Evolutionary conservation across 805 yeast species (phyloP).

Genomic region (Vanderwaltozyma polyspora): DNA sequence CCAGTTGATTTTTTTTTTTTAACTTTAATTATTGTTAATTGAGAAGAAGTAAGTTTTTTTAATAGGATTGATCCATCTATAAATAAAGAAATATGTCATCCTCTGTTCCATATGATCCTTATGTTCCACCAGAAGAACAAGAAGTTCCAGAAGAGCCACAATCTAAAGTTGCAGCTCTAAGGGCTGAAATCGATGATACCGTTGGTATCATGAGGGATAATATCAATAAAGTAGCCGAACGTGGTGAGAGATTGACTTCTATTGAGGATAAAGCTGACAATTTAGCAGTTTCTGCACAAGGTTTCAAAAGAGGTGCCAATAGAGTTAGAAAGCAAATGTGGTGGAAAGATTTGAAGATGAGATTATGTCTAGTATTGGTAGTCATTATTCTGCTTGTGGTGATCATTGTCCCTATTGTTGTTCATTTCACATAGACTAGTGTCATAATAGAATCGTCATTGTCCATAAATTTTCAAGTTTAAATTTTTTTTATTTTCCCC

Average conservation of each 20-base stretch:
- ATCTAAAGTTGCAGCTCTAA: slow-evolving; percentile 66
- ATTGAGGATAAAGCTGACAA: slow-evolving; percentile 88
- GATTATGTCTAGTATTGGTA: slow-evolving; percentile 72
- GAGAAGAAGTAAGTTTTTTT: no score
- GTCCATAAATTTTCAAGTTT: no score
- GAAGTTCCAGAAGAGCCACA: slow-evolving; percentile 20
- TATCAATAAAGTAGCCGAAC: slow-evolving; percentile 85
- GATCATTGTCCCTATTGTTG: slow-evolving; percentile 82
- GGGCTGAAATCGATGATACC: slow-evolving; percentile 89
- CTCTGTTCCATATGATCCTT: slow-evolving; percentile 75
- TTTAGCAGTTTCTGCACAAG: slow-evolving; percentile 81
- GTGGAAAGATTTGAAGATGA: slow-evolving; percentile 96
- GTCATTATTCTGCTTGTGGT: slow-evolving; percentile 74
- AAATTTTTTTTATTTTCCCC: no score
- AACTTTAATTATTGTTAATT: no score
- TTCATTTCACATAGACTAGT: slow-evolving; percentile 51
- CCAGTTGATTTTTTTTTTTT: no score
- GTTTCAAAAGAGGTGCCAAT: slow-evolving; percentile 91
- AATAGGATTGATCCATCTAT: no score
- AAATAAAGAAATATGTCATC: slow-evolving; percentile 57
- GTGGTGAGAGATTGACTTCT: slow-evolving; percentile 82
- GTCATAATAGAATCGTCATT: no score
- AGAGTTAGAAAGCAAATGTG: slow-evolving; percentile 97
- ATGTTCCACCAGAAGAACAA: slow-evolving; percentile 44
- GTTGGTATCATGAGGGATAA: slow-evolving; percentile 98